A percentile compares a stretch with the other conserved stretches of the same genome.
phyloP scores from a whole-genome alignment of 192 early-diverging fungal species.

The Phlyctochytrium arcticum region DNA sequence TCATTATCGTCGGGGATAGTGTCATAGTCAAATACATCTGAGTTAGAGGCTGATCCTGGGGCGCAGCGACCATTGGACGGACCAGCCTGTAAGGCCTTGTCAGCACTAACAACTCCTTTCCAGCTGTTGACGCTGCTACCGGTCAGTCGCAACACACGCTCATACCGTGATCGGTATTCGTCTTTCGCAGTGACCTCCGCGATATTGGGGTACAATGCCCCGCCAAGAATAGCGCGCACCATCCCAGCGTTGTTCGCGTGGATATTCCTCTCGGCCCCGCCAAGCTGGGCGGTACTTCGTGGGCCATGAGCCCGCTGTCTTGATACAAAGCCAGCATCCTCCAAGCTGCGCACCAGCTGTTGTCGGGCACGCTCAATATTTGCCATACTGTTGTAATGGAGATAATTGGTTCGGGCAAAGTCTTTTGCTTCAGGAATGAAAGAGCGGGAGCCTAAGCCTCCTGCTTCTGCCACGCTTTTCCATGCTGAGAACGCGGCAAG shows the following conservation, averaged over 20 bases:
- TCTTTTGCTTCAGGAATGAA: conserved; percentile 13
- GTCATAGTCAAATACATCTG: conserved; percentile 19
- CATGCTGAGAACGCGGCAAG: conserved; percentile 35
- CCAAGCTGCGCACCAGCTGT: conserved; percentile 33
- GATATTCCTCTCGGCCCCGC: conserved; percentile 26
- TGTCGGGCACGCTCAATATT: conserved; percentile 37
- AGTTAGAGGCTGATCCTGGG: background rate
- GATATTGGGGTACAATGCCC: conserved; percentile 43
- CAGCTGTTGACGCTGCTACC: conserved; percentile 33
- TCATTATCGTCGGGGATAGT: conserved; percentile 19
- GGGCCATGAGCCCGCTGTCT: background rate
- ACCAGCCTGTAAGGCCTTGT: background rate
- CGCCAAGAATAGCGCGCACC: conserved; percentile 37
- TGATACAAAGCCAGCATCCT: conserved; percentile 28
- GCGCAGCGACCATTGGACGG: background rate
- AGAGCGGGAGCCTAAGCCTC: background rate
- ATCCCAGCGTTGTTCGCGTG: conserved; percentile 12
- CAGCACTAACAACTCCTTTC: conserved; percentile 16
- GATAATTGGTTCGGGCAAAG: conserved; percentile 27
- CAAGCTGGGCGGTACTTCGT: conserved; percentile 5
- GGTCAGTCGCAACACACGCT: conserved; percentile 35
- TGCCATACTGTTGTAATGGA: conserved; percentile 25
- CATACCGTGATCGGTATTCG: conserved; percentile 25
- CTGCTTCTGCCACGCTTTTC: conserved; percentile 14
- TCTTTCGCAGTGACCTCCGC: conserved; percentile 42